Evolutionary conservation across 352 stramenopile genomes (phyloP), one percentile per base, ranked within the genome.

Genomic region (Plasmopara viticola): DNA sequence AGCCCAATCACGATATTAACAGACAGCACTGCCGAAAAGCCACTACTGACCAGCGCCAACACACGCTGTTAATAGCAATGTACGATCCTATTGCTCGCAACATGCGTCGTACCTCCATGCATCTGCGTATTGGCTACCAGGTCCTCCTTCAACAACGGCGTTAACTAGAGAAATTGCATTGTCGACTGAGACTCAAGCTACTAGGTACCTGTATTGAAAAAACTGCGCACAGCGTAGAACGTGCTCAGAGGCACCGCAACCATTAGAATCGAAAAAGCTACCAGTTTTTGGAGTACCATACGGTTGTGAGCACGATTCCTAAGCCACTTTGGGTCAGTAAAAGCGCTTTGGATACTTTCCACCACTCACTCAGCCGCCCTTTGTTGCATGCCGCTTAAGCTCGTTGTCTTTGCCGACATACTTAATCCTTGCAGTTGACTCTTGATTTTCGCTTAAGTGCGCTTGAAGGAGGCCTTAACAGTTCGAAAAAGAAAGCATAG

Each of bases 1-100:
- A 87, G 53, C 6, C 77, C 70, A 49, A 90, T 87, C 15, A 90
- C 75, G 35, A 90, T 60, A 51, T 93, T 93, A 30, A 86, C 75
- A 49, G 84, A 69, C 15, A 88, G 51, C 40, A 93, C 79, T 8
- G 82, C 75, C 4, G 68, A 68, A 48, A 86, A 80, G 3, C 77
- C 79, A 76, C 82, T 93, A 45, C 31, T 15, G 52, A 37, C 6
- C 52, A 46, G n/a, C 30, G 31, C 9, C 34, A 49, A 34, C 15
- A 48, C 34, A 45, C 14, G 29, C 20, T 18, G 33, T 53, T 28
- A 49, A 35, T 6, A 10, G 46, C 14, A 29, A 40, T 52, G 25
- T 9, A 44, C 29, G 29, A 20, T 9, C 14, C 37, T 41, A 47
- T 30, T 17, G 42, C 15, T 41, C 37, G 13, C 45, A 42, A 31